Conservation (phyloP, 768 basidiomycete genomes). For the Boletus barrowsii region DNA sequence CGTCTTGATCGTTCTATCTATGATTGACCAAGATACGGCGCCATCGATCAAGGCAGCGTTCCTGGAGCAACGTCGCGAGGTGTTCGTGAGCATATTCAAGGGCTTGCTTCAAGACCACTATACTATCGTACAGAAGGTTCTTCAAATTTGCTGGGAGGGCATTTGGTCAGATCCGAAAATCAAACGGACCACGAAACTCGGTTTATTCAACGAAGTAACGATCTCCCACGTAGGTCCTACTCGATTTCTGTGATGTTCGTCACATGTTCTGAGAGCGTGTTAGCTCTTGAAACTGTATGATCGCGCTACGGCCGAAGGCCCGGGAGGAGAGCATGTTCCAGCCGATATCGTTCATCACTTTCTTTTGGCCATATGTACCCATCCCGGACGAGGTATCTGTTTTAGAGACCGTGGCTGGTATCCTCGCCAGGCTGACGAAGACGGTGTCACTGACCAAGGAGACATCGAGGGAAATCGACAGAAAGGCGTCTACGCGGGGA, state of each 20-base stretch:
- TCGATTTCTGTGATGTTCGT: neutral
- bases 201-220: conserved; percentile 64
- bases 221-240: conserved; percentile 55
- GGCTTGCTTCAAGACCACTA: conserved; percentile 67
- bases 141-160: conserved; percentile 75
- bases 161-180: conserved; percentile 74
- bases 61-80: conserved; percentile 67
- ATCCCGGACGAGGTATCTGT: conserved; percentile 80
- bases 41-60: conserved; percentile 59
- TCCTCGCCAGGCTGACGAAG: conserved; percentile 55
- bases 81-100: conserved; percentile 69
- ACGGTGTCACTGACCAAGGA: conserved; percentile 37
- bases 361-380: conserved; percentile 76
- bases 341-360: conserved; percentile 87
- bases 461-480: conserved; percentile 31
- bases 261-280: neutral
- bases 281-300: conserved; percentile 78
- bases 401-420: conserved; percentile 93
- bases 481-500: conserved; percentile 36
- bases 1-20: conserved; percentile 69
- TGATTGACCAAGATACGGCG: conserved; percentile 49
- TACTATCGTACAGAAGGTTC: conserved; percentile 53
- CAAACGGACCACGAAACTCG: conserved; percentile 67
- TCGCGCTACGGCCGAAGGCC: conserved; percentile 47
- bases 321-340: conserved; percentile 52